Base-by-base conservation (phyloP, 2,329 filamentous ascomycete species). In the Apiospora phragmitis region DNA sequence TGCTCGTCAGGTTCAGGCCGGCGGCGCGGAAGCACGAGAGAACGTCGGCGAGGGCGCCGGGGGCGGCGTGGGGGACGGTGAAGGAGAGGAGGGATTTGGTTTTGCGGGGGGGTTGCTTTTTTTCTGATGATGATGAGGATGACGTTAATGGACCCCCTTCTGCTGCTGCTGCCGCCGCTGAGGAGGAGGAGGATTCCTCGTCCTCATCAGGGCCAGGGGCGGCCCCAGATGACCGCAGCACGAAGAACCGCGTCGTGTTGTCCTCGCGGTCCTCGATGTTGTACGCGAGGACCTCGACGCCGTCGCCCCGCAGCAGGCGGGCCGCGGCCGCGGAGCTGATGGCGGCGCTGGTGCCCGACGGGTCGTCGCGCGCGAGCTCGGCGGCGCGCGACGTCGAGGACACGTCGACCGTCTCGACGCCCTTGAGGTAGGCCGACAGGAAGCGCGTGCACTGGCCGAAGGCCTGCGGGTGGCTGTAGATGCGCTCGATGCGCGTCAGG, bases 391-490 rank as follows among this genome's bases (percentile, higher is more conserved):
- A 95, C 7, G 96, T 99, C 38, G 76, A 96, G 72, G 91, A 92
- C 59, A 94, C 92, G 79, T 98, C 95, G 71, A 95, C 89, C 68
- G 91, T 88, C 83, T 97, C 94, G n/a, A 92, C 86, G 62, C 89
- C 89, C 75, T 90, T 91, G 72, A 97, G 88, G 76, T 93, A 85
- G 38, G 86, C 84, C 11, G 87, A 85, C 35, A 98, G 87, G 81
- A 97, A 97, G 11, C 79, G 81, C 62, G 91, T 90, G 81, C 95
- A 98, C 83, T 99, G 96, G 35, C 94, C 94, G 86, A 96, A 97
- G 38, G 94, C 96, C 82, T 99, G 96, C 12, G 95, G 95, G 81
- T 99, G 96, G 32, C 94, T 96, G 84, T 97, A 97, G 51, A 99
- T 82, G 77, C 92, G 91, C 75, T 87, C 88, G 77, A 98, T 87